These are phyloP conservation scores for Emergomyces pasteurianus DNA, from an alignment of 2,329 filamentous ascomycete genomes.

Conservation along the genomic window DNA sequence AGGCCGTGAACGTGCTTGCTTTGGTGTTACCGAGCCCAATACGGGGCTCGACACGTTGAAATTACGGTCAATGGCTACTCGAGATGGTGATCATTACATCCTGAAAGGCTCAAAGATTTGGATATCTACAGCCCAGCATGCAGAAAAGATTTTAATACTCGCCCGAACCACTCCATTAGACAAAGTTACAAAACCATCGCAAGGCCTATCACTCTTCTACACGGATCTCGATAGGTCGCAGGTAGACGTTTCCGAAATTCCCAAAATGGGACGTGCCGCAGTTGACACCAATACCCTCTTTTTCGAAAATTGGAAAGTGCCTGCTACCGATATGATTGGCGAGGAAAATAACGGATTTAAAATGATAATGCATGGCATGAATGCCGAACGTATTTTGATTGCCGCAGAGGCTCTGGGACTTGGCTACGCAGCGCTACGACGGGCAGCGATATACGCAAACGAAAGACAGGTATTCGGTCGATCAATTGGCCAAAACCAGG, in stretches of 20 bases:
- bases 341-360: constrained; percentile 35
- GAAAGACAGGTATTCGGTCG: constrained; percentile 43
- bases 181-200: constrained; percentile 30
- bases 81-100: constrained; percentile 51
- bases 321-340: constrained; percentile 28
- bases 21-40: constrained; percentile 84
- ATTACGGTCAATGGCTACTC: constrained; percentile 65
- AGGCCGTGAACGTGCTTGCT: constrained; percentile 70
- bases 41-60: constrained; percentile 77
- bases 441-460: constrained; percentile 36
- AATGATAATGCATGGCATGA: constrained; percentile 32
- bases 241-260: constrained; percentile 33
- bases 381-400: constrained; percentile 27
- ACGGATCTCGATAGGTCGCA: constrained; percentile 28
- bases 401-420: constrained; percentile 33
- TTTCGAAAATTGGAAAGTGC: constrained; percentile 35
- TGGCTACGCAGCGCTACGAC: constrained; percentile 33
- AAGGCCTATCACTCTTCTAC: constrained; percentile 36
- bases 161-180: constrained; percentile 31
- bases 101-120: constrained; percentile 79
- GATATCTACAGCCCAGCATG: constrained; percentile 48
- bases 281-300: constrained; percentile 35
- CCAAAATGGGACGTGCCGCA: constrained; percentile 35
- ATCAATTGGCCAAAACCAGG: constrained; percentile 48
- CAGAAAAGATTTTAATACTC: constrained; percentile 34